Percentiles rank a stretch among this genome's conserved stretches.
Evolutionary conservation across 2,329 filamentous ascomycete genomes (phyloP).

Genomic region (Trichoderma aggressivum): DNA sequence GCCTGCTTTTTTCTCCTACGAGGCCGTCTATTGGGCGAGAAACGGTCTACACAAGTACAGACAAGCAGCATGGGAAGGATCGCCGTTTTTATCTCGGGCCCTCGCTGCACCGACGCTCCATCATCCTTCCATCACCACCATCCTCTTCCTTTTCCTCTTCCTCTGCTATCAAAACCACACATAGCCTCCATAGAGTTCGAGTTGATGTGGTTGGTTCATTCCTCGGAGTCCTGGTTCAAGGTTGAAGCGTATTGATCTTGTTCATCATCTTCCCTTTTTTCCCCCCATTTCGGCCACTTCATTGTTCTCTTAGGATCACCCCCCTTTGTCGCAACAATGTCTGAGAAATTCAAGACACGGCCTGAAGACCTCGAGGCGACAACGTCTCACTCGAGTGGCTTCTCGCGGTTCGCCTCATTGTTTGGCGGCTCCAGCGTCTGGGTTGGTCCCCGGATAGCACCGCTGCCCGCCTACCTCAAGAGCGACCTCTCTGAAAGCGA

Average conservation of each 20-base stretch:
- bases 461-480: slow-evolving; percentile 38
- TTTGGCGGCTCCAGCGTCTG: slow-evolving; percentile 41
- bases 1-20: background rate
- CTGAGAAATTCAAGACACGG: slow-evolving; percentile 24
- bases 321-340: slow-evolving; percentile 25
- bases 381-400: slow-evolving; percentile 19
- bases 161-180: background rate
- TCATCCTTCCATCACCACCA: background rate
- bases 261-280: background rate
- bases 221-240: background rate
- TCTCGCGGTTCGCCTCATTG: slow-evolving; percentile 32
- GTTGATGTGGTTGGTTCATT: background rate
- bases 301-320: background rate
- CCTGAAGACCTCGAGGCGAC: slow-evolving; percentile 20
- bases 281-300: background rate
- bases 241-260: background rate
- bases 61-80: background rate
- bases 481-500: slow-evolving; percentile 38
- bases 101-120: slow-evolving; percentile 14
- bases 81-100: slow-evolving; percentile 14
- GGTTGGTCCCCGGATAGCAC: slow-evolving; percentile 52
- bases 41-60: background rate
- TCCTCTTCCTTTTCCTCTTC: background rate
- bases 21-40: slow-evolving; percentile 5
- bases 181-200: background rate